Conservation (phyloP, 768 basidiomycete genomes). For the Russula foetens region DNA sequence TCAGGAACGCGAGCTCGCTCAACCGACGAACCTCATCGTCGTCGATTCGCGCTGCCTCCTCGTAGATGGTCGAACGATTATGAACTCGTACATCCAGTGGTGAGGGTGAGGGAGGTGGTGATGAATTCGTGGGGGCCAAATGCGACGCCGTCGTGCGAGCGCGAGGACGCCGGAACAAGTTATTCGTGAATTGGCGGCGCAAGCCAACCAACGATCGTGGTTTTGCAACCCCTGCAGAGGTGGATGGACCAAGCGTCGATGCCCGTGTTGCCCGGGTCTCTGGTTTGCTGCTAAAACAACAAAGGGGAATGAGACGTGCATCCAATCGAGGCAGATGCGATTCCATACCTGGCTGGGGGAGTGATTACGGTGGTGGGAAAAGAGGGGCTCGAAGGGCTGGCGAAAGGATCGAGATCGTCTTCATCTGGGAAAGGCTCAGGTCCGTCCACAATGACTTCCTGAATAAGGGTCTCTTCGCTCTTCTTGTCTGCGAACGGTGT, state of each 20-base stretch:
- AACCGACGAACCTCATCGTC: conserved; percentile 63
- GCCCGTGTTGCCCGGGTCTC: too few relatives aligned
- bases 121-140: neutral
- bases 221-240: neutral
- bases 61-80: conserved; percentile 46
- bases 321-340: neutral
- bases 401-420: conserved; percentile 2
- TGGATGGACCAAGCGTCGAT: neutral
- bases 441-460: conserved; percentile 9
- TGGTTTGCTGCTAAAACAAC: neutral
- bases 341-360: neutral
- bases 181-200: conserved; percentile 2
- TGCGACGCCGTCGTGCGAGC: neutral
- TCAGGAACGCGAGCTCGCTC: conserved; percentile 63
- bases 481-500: conserved; percentile 6
- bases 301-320: neutral
- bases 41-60: conserved; percentile 45
- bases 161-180: neutral
- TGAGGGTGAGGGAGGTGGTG: conserved; percentile 29
- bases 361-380: neutral
- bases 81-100: conserved; percentile 54
- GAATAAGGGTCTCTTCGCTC: conserved; percentile 1
- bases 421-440: conserved; percentile 4
- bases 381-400: neutral
- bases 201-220: conserved; percentile 1